Percentiles rank a stretch among this genome's conserved stretches.
These are phyloP conservation scores for Trichoderma koningii DNA, from an alignment of 2,329 filamentous ascomycete genomes.

Conservation along the genomic window DNA sequence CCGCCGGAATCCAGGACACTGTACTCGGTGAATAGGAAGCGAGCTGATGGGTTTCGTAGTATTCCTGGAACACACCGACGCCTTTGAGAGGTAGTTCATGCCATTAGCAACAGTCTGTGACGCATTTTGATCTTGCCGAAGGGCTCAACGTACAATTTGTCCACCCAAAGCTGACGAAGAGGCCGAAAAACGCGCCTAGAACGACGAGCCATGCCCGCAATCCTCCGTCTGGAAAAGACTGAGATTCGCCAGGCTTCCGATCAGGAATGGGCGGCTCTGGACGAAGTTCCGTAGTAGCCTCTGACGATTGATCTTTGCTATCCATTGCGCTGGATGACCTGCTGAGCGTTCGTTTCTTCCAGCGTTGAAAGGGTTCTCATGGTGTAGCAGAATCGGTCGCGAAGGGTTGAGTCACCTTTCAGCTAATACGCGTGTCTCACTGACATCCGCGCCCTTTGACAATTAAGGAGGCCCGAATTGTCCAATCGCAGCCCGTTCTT, in stretches of 20 bases:
- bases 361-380: not conserved
- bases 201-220: constrained; percentile 3
- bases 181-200: not conserved
- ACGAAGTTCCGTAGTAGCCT: not conserved
- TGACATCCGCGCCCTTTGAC: constrained; percentile 15
- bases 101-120: not conserved
- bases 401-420: too few species aligned
- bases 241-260: not conserved
- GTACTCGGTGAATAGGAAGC: not conserved
- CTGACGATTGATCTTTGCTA: not conserved
- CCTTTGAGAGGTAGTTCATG: not conserved
- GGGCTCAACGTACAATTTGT: not conserved
- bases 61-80: constrained; percentile 1
- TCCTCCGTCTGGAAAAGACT: constrained; percentile 1
- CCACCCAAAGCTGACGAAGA: constrained; percentile 8
- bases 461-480: constrained; percentile 4
- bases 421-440: too few species aligned
- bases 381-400: not conserved
- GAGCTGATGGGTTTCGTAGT: constrained; percentile 1
- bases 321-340: not conserved
- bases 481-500: not conserved
- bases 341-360: not conserved
- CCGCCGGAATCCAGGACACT: not conserved
- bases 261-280: not conserved
- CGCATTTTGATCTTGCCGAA: not conserved